Evolutionary conservation across 208 protist species (phyloP).

Genomic region (Leishmania major): DNA sequence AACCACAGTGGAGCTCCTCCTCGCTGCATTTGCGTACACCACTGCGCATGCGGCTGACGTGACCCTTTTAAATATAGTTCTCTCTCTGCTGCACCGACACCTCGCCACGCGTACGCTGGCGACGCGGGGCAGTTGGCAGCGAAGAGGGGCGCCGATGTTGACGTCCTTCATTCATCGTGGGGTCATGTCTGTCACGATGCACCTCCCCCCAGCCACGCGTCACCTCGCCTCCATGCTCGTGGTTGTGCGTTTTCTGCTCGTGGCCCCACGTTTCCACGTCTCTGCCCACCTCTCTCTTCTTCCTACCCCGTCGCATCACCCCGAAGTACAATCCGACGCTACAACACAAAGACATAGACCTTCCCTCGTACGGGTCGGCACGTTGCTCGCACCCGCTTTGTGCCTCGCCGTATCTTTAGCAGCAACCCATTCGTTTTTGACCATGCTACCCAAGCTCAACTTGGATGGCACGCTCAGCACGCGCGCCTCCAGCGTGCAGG

Average conservation of each 20-base stretch:
- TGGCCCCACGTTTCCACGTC: not conserved
- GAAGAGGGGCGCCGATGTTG: not conserved
- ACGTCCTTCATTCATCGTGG: not conserved
- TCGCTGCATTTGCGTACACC: not conserved
- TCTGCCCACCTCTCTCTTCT: not conserved
- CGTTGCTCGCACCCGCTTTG: not conserved
- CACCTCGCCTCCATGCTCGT: not conserved
- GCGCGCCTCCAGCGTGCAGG: constrained; percentile 44
- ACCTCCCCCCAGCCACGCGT: not conserved
- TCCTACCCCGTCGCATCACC: not conserved
- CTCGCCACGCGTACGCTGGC: not conserved
- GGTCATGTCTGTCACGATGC: not conserved
- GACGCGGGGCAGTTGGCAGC: not conserved
- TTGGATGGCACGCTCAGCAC: constrained; percentile 55
- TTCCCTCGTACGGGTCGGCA: not conserved
- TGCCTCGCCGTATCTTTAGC: not conserved
- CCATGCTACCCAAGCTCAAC: constrained; percentile 47
- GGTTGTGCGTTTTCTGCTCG: not conserved
- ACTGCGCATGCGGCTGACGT: not conserved
- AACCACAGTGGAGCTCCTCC: too few relatives aligned
- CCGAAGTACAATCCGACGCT: not conserved
- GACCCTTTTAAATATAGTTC: not conserved
- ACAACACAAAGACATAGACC: not conserved
- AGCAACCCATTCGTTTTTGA: not conserved
- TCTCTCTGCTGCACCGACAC: not conserved